Evolutionary conservation across 805 yeast genomes (phyloP).

Genomic region (Cyberlindnera lachancei): DNA sequence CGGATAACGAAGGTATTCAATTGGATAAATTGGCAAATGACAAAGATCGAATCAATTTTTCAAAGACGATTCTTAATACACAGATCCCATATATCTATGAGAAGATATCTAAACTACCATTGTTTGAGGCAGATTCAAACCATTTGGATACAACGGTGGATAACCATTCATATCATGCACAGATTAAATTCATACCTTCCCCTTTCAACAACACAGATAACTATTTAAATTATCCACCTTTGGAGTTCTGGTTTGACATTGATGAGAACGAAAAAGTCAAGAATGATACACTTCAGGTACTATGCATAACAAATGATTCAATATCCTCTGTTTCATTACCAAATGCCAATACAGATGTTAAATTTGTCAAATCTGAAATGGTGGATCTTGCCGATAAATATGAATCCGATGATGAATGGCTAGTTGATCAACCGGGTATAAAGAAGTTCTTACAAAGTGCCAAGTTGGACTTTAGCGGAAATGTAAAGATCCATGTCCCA

Average conservation of each 20-base stretch:
- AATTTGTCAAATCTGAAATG: constrained; percentile 24
- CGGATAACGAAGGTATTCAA: no score
- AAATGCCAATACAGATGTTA: constrained; percentile 33
- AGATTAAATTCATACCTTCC: constrained; percentile 39
- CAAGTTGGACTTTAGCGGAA: constrained; percentile 35
- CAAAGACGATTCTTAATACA: constrained; percentile 14
- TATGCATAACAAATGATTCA: constrained; percentile 39
- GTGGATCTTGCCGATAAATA: constrained; percentile 12
- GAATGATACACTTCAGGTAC: constrained; percentile 28
- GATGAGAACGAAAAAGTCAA: constrained; percentile 29
- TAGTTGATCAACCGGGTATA: constrained; percentile 35
- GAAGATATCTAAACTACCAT: constrained; percentile 10
- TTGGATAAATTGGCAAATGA: constrained; percentile 1
- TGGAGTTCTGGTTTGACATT: constrained; percentile 49
- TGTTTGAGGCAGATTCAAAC: constrained; percentile 7
- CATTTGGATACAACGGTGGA: constrained; percentile 14
- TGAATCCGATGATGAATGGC: constrained; percentile 12
- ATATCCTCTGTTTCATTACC: constrained; percentile 38
- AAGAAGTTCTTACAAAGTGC: constrained; percentile 31
- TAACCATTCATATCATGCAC: constrained; percentile 30
- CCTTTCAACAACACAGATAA: constrained; percentile 26
- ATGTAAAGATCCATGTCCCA: constrained; percentile 28
- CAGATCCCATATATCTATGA: constrained; percentile 17
- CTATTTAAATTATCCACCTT: constrained; percentile 37
- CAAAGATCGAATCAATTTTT: no score